Base-by-base conservation (phyloP, 805 yeast species). In the Ogataea ramenticola region DNA sequence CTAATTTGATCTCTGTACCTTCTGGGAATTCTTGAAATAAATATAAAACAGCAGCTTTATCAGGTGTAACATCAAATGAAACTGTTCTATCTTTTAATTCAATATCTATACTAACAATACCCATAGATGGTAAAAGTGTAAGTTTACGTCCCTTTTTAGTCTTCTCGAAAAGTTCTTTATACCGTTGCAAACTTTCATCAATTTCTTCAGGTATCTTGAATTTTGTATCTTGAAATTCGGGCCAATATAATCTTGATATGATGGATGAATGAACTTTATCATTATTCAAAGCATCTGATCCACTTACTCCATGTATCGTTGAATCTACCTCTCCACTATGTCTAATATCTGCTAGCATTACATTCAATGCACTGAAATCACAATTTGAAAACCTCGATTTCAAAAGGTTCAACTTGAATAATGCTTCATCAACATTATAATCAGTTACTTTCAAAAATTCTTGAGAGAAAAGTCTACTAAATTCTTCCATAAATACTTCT, bases 221-320 rank as follows among this genome's bases (percentile, higher is more conserved):
- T n/a, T 58, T 55, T 29, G 68, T 70, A 6, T 65, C 61, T 26
- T 67, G 54, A n/a, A 75, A 54, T 4, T 70, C 65, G 0, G 90
- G 87, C 99, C 99, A 91, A 58, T 80, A 91, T 17, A 85, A 60
- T 47, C 83, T 77, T 1, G 96, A 88, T 11, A 91, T 64, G 17
- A 88, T 70, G 3, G 82, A 70, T 0, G 86, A 76, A 43, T 76
- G 77, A 29, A 81, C 65, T 1, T 48, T 46, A 5, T 52, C 45
- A 14, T 61, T 49, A 39, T 24, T 49, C 36, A 19, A 41, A 15
- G 42, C 58, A 15, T 14, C 15, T 10, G 7, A 4, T n/a, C 16
- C 40, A 5, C 7, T 47, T 34, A 45, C 22, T 0, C 34, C 27
- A 43, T 67, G 72, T 16, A 77, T 62, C 6, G 54, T 45, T 3